Conservation (phyloP, 306 rosid genomes). For the Mucuna pruriens region DNA sequence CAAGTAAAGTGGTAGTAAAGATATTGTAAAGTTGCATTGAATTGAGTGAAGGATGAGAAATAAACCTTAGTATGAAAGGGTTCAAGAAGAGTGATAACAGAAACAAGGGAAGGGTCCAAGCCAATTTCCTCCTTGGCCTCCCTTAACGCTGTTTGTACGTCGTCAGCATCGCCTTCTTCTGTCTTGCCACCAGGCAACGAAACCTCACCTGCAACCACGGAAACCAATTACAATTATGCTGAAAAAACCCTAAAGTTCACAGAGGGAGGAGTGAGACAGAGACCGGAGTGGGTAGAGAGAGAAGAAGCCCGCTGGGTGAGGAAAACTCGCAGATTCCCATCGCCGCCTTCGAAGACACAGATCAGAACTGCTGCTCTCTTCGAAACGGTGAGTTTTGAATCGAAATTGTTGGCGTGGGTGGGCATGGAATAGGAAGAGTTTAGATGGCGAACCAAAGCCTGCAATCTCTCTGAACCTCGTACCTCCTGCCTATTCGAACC, state of each 20-base stretch:
- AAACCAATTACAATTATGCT: neutral
- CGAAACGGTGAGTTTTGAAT: conserved; percentile 26
- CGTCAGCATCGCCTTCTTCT: conserved; percentile 71
- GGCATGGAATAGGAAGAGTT: conserved; percentile 28
- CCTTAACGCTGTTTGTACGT: conserved; percentile 76
- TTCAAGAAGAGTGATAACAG: conserved; percentile 59
- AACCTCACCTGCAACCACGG: conserved; percentile 71
- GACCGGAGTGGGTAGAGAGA: conserved; percentile 80
- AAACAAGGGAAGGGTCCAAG: conserved; percentile 73
- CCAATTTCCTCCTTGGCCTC: conserved; percentile 96
- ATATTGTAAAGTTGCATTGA: too few species aligned
- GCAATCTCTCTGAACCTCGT: conserved; percentile 48
- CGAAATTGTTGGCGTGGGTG: neutral
- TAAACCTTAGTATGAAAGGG: conserved; percentile 55
- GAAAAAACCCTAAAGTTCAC: neutral
- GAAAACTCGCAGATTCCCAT: conserved; percentile 60
- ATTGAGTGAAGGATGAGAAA: too few species aligned
- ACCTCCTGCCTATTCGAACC: neutral
- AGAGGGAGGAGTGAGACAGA: neutral
- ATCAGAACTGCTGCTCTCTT: conserved; percentile 77
- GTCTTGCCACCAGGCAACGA: conserved; percentile 89
- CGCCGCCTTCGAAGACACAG: conserved; percentile 59
- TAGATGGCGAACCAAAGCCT: conserved; percentile 53
- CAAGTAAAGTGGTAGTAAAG: too few species aligned
- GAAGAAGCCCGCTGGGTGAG: conserved; percentile 78